Conservation (phyloP, 1,139 yeast species). For the Yamadazyma atlantica region DNA sequence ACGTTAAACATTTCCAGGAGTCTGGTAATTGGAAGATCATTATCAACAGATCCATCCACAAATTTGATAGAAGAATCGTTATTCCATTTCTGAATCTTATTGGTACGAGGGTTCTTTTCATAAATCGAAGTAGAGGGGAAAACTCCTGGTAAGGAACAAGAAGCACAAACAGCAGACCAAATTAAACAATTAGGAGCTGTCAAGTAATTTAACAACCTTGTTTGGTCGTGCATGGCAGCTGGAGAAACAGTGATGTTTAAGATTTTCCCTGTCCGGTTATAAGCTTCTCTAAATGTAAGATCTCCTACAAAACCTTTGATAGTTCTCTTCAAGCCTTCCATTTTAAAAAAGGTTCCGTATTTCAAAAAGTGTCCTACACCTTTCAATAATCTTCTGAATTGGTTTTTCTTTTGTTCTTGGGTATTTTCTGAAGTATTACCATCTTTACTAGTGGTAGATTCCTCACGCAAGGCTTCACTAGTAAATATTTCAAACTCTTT, state of each 20-base stretch:
- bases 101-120: conserved; percentile 77
- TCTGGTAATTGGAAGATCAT: conserved; percentile 87
- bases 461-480: conserved; percentile 4
- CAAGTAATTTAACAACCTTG: conserved; percentile 43
- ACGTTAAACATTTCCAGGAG: conserved; percentile 95
- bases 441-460: not conserved
- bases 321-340: conserved; percentile 65
- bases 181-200: conserved; percentile 53
- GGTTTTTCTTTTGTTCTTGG: conserved; percentile 31
- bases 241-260: conserved; percentile 56
- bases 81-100: conserved; percentile 75
- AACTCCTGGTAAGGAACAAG: conserved; percentile 90
- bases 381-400: conserved; percentile 39
- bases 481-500: conserved; percentile 69
- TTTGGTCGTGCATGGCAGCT: conserved; percentile 64
- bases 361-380: conserved; percentile 57
- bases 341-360: conserved; percentile 88
- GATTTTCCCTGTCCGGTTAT: conserved; percentile 58
- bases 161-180: conserved; percentile 94
- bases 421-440: conserved; percentile 7
- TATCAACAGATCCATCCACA: conserved; percentile 95
- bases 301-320: conserved; percentile 85
- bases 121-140: conserved; percentile 84
- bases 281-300: conserved; percentile 67
- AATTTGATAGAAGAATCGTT: conserved; percentile 74